Evolutionary conservation across 2,329 filamentous ascomycete species (phyloP).

Genomic region (Capronia epimyces): DNA sequence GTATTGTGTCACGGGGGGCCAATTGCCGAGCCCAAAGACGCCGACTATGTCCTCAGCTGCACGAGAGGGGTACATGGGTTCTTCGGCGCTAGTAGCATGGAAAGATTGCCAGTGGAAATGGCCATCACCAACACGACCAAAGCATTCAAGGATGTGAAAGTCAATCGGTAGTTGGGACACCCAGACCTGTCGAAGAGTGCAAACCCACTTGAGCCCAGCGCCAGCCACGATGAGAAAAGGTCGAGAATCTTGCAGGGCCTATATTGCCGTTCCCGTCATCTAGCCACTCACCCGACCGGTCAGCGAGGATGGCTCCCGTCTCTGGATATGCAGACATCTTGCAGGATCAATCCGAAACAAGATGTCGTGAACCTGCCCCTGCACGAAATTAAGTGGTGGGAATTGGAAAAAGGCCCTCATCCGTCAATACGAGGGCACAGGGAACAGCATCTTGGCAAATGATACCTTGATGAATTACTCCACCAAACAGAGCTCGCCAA

Average conservation of each 20-base stretch:
- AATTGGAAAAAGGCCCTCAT: background rate
- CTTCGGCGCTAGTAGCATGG: slow-evolving; percentile 66
- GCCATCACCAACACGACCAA: slow-evolving; percentile 57
- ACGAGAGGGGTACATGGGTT: slow-evolving; percentile 65
- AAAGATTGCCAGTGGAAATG: slow-evolving; percentile 61
- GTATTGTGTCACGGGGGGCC: slow-evolving; percentile 67
- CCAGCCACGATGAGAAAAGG: too few species aligned
- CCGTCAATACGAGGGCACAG: background rate
- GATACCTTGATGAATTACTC: too few species aligned
- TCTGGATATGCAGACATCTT: background rate
- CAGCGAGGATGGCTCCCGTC: background rate
- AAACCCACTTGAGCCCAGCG: too few species aligned
- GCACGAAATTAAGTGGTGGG: too few species aligned
- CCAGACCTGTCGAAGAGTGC: background rate
- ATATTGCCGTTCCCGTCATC: background rate
- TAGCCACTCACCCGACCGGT: background rate
- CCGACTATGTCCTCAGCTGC: slow-evolving; percentile 55
- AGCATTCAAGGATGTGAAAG: slow-evolving; percentile 47
- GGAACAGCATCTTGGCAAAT: background rate
- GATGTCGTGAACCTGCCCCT: background rate
- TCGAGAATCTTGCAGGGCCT: too few species aligned
- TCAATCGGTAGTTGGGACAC: slow-evolving; percentile 17
- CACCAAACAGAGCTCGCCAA: too few species aligned
- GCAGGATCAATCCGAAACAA: background rate
- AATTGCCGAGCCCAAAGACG: slow-evolving; percentile 59